Conservation (phyloP, 441 rosid species). For the Breynia disticha region DNA sequence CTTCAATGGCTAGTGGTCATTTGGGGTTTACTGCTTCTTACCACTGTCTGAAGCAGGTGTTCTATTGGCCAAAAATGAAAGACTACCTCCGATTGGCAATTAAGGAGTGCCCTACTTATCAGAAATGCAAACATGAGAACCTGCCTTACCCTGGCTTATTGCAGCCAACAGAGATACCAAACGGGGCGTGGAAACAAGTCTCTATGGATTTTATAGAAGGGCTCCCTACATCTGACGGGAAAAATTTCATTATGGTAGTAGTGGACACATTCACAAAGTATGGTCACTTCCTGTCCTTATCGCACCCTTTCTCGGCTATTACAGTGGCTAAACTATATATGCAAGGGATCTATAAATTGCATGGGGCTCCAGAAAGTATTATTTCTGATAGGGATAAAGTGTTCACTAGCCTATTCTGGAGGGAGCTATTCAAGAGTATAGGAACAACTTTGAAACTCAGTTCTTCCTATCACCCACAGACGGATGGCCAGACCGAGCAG, state of each 20-base stretch:
- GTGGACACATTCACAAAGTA: not conserved
- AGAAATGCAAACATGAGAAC: not conserved
- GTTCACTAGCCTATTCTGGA: not conserved
- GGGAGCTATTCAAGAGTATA: not conserved
- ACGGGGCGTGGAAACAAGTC: not conserved
- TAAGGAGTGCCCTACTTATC: not conserved
- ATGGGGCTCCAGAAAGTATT: not conserved
- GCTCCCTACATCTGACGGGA: not conserved
- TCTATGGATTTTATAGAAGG: not conserved
- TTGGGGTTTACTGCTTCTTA: not conserved
- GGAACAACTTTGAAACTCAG: not conserved
- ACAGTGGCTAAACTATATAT: not conserved
- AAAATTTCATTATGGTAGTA: not conserved
- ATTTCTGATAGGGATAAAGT: not conserved
- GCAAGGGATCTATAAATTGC: not conserved
- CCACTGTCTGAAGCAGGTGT: not conserved
- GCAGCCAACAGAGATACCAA: not conserved
- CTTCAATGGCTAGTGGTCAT: not conserved
- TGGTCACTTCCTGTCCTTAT: not conserved
- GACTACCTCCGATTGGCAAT: not conserved
- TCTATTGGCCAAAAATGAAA: not conserved
- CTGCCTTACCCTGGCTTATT: not conserved
- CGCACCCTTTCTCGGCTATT: not conserved
- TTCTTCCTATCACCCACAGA: not conserved
- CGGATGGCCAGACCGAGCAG: not conserved